A percentile compares a stretch with the other conserved stretches of the same genome.
Conservation (phyloP, 1,284 basidiomycete genomes). For the Ganoderma meredithae region DNA sequence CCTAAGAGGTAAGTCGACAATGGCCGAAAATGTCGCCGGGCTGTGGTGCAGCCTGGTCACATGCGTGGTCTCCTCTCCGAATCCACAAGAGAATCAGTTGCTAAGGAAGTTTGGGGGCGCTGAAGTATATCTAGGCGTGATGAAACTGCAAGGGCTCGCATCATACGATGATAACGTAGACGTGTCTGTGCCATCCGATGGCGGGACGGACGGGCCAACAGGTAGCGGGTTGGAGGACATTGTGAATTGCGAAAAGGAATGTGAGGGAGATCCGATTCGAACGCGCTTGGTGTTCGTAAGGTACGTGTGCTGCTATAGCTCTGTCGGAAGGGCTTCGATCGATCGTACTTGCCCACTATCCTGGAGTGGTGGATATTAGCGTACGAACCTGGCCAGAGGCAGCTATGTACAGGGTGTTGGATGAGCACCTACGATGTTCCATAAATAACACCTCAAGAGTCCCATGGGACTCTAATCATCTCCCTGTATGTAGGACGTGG, state of each 20-base stretch:
- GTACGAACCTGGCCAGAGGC: background rate
- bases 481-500: too few relatives aligned
- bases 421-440: too few relatives aligned
- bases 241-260: background rate
- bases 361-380: background rate
- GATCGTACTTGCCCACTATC: too few relatives aligned
- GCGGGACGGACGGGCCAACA: background rate
- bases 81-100: background rate
- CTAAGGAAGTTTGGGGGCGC: background rate
- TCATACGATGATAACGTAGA: background rate
- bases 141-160: background rate
- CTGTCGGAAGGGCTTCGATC: too few relatives aligned
- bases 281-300: background rate
- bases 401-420: background rate
- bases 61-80: background rate
- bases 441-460: too few relatives aligned
- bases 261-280: background rate
- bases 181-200: background rate
- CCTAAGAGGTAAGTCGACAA: background rate
- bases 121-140: background rate
- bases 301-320: background rate
- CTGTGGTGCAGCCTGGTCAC: background rate
- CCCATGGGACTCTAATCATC: too few relatives aligned
- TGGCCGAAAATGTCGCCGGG: background rate
- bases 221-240: background rate